Conservation (phyloP, 2,329 filamentous ascomycete species). For the Fusarium sp. region DNA sequence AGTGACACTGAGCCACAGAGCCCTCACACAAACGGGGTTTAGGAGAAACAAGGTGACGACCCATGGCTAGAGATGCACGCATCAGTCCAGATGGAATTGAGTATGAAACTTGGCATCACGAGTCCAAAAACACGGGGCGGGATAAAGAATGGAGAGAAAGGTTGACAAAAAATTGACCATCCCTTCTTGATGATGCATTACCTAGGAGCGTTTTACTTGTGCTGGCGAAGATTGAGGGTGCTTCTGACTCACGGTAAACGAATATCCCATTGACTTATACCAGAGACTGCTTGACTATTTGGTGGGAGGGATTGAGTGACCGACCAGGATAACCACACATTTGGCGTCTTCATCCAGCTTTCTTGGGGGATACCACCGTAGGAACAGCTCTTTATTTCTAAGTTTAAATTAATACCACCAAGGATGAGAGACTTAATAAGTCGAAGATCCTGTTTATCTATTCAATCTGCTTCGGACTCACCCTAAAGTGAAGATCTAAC, state of each 20-base stretch:
- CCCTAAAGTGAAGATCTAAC: background rate
- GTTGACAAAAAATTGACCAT: conserved; percentile 19
- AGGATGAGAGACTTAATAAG: conserved; percentile 7
- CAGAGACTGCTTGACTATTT: conserved; percentile 25
- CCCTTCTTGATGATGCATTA: conserved; percentile 38
- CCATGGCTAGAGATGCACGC: conserved; percentile 29
- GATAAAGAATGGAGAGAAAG: conserved; percentile 6
- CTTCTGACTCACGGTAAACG: conserved; percentile 39
- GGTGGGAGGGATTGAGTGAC: conserved; percentile 4
- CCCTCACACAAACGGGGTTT: conserved; percentile 54
- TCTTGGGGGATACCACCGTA: conserved; percentile 7
- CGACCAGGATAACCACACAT: conserved; percentile 31
- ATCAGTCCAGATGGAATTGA: conserved; percentile 26
- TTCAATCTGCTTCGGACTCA: background rate
- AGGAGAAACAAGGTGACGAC: conserved; percentile 16
- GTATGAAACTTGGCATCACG: conserved; percentile 15
- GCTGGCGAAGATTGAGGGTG: conserved; percentile 16
- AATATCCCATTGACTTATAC: conserved; percentile 47
- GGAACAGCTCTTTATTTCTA: conserved; percentile 10
- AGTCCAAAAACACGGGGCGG: conserved; percentile 4
- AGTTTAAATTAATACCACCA: conserved; percentile 39
- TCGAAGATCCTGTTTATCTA: conserved; percentile 22
- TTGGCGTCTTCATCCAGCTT: conserved; percentile 14
- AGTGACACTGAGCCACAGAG: conserved; percentile 49
- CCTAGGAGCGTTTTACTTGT: conserved; percentile 33